These are phyloP conservation scores for Clitopilus hobsonii DNA, from an alignment of 768 basidiomycete genomes.

Conservation along the genomic window DNA sequence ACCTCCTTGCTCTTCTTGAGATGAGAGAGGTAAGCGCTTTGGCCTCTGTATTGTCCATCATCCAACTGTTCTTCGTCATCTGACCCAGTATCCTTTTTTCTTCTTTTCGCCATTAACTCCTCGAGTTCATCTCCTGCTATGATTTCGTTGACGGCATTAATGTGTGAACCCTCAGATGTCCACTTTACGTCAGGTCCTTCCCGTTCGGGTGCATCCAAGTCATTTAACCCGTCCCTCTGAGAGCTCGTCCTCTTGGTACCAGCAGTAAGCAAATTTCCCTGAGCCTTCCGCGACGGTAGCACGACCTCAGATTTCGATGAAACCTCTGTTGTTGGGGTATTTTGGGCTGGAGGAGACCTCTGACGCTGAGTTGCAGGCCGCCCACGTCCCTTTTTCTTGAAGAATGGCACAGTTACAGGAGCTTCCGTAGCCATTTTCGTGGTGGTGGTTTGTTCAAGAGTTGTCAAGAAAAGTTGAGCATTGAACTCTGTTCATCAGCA, in stretches of 20 bases:
- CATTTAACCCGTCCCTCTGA: constrained; percentile 61
- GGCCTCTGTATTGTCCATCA: constrained; percentile 85
- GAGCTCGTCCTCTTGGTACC: constrained; percentile 45
- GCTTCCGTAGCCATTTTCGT: constrained; percentile 32
- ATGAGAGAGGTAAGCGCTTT: constrained; percentile 75
- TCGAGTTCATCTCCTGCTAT: constrained; percentile 80
- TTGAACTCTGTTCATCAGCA: not conserved
- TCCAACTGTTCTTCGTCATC: constrained; percentile 61
- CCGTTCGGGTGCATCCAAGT: constrained; percentile 45
- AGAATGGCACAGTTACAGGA: constrained; percentile 69
- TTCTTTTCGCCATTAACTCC: constrained; percentile 68
- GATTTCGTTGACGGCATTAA: constrained; percentile 68
- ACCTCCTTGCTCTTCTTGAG: constrained; percentile 80
- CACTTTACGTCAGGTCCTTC: constrained; percentile 72
- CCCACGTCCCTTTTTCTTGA: constrained; percentile 77
- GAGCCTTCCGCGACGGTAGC: constrained; percentile 64
- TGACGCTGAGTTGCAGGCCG: constrained; percentile 75
- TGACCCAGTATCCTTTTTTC: constrained; percentile 50
- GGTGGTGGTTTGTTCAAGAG: not conserved
- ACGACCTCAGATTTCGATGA: constrained; percentile 68
- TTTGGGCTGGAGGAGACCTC: constrained; percentile 61
- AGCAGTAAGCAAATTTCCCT: constrained; percentile 63
- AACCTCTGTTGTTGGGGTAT: constrained; percentile 14
- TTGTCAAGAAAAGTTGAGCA: not conserved
- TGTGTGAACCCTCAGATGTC: constrained; percentile 69